Evolutionary conservation across 352 stramenopile genomes (phyloP).

Genomic region (Pythium guiyangense): DNA sequence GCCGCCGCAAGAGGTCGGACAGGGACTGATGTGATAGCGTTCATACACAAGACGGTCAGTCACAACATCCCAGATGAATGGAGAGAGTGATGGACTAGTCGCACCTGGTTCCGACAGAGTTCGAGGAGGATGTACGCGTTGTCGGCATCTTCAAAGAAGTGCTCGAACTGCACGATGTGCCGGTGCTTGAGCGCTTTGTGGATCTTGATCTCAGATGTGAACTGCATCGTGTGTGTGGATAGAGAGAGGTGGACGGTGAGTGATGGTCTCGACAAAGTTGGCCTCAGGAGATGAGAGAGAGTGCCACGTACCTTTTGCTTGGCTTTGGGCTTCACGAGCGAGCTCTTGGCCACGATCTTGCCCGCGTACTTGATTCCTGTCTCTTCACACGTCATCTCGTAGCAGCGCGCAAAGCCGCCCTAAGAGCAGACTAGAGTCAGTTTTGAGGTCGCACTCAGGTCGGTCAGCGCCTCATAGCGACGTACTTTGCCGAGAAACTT

Average conservation of each 20-base stretch:
- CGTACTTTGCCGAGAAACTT: constrained; percentile 92
- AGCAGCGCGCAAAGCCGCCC: constrained; percentile 98
- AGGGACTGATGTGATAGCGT: constrained; percentile 67
- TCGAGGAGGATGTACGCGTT: constrained; percentile 98
- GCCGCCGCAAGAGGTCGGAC: constrained; percentile 93
- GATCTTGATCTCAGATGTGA: constrained; percentile 98
- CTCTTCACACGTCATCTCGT: constrained; percentile 92
- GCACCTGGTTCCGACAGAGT: constrained; percentile 92
- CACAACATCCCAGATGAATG: too few species aligned
- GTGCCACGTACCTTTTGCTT: constrained; percentile 93
- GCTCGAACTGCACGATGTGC: constrained; percentile 96
- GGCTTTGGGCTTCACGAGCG: constrained; percentile 95
- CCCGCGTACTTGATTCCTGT: constrained; percentile 93
- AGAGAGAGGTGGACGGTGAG: constrained; percentile 30
- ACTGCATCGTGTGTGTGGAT: constrained; percentile 25
- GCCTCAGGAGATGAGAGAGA: too few species aligned
- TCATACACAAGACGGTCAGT: neutral
- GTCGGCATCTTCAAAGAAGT: constrained; percentile 97
- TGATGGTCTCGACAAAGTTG: neutral
- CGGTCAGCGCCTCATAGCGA: rapidly evolving
- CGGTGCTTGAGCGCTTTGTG: constrained; percentile 94
- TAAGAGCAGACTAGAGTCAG: neutral
- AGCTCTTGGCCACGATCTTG: constrained; percentile 98
- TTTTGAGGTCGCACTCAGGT: too few species aligned
- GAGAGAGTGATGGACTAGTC: neutral